Evolutionary conservation across 306 rosid genomes (phyloP).

Genomic region (Cucurbita moschata): DNA sequence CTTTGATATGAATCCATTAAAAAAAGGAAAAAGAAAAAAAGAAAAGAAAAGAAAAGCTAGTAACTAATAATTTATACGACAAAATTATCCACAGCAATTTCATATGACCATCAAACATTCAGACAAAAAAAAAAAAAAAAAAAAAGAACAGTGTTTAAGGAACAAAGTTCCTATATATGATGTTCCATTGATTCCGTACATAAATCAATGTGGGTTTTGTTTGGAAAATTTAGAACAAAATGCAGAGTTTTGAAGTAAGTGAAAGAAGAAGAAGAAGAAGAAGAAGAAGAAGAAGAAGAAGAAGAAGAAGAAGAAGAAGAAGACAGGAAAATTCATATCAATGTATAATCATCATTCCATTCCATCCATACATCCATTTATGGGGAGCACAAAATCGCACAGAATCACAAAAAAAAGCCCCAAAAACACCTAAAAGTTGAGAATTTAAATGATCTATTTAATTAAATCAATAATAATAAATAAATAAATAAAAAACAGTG

Average conservation of each 20-base stretch:
- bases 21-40: too few species aligned
- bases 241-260: neutral
- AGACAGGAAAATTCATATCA: neutral
- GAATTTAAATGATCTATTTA: constrained; percentile 29
- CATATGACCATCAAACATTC: neutral
- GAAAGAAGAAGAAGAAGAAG: neutral
- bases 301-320: neutral
- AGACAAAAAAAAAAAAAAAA: neutral
- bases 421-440: constrained; percentile 28
- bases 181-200: neutral
- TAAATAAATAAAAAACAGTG: constrained; percentile 7
- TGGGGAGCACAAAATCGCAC: constrained; percentile 41
- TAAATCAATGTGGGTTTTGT: neutral
- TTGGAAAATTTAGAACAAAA: neutral
- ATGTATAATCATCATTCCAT: neutral
- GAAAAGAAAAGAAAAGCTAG: too few species aligned
- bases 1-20: neutral
- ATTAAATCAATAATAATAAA: constrained; percentile 23
- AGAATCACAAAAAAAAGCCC: constrained; percentile 34
- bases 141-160: neutral
- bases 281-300: neutral
- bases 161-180: neutral
- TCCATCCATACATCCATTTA: neutral
- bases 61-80: neutral
- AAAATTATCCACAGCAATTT: neutral